Percentiles rank a stretch among this genome's conserved stretches.
phyloP scores from a whole-genome alignment of 495 filamentous ascomycete genomes.

The Neurospora hispaniola region DNA sequence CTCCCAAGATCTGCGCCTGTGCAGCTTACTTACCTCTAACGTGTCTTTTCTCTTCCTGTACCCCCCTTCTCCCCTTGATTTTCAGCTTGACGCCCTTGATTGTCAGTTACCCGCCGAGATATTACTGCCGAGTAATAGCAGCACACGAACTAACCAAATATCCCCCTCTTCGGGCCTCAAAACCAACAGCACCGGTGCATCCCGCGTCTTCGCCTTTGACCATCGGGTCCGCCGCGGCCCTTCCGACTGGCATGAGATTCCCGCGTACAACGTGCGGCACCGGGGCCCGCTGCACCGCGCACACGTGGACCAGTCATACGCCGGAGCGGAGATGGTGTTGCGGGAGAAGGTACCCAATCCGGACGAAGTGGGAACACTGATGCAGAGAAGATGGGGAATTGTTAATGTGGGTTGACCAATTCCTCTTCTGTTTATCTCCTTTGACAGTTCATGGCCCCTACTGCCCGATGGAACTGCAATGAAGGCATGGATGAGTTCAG shows the following conservation, averaged over 20 bases:
- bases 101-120: too few species aligned
- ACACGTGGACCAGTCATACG: constrained; percentile 63
- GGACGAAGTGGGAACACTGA: constrained; percentile 25
- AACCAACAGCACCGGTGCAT: constrained; percentile 47
- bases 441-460: too few species aligned
- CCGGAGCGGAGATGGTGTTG: constrained; percentile 45
- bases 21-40: not conserved
- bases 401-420: constrained; percentile 43
- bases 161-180: not conserved
- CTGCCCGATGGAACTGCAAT: not conserved
- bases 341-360: constrained; percentile 42
- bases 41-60: not conserved
- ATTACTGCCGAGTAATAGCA: not conserved
- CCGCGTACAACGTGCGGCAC: constrained; percentile 20
- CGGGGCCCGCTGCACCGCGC: constrained; percentile 56
- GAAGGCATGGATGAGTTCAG: not conserved
- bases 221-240: constrained; percentile 55
- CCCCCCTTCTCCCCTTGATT: not conserved
- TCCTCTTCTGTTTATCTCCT: not conserved
- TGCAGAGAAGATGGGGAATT: constrained; percentile 54
- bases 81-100: not conserved
- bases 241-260: constrained; percentile 24
- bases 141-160: not conserved
- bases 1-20: not conserved
- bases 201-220: constrained; percentile 57